Evolutionary conservation across 2,329 filamentous ascomycete genomes (phyloP).

Genomic region (Xylaria sp.): DNA sequence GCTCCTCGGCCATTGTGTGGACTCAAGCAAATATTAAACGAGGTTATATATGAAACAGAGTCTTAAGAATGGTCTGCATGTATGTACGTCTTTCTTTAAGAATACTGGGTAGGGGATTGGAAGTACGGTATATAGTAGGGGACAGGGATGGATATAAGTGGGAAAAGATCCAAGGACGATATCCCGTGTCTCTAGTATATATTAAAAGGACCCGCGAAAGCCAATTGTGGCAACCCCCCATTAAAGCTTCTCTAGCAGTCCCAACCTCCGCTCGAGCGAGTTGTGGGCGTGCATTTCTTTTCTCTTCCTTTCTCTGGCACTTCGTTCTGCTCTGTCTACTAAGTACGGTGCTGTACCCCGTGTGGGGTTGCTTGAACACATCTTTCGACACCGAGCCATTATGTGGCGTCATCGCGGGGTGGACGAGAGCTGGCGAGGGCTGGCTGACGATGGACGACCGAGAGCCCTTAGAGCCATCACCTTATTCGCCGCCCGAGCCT

Average conservation of each 20-base stretch:
- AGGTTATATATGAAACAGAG: conserved; percentile 21
- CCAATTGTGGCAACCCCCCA: not conserved
- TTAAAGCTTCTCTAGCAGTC: not conserved
- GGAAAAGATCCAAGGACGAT: not conserved
- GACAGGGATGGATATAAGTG: conserved; percentile 3
- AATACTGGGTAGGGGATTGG: not conserved
- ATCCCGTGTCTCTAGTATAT: conserved; percentile 1
- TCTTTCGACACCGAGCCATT: conserved; percentile 33
- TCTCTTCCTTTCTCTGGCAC: not conserved
- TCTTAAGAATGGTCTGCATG: conserved; percentile 5
- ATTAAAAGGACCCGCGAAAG: not conserved
- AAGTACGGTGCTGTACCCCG: not conserved
- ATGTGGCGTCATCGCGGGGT: conserved; percentile 38
- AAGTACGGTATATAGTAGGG: not conserved
- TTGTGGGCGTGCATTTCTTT: not conserved
- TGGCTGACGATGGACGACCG: not conserved
- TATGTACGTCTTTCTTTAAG: not conserved
- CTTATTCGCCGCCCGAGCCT: conserved; percentile 18
- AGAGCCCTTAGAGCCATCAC: not conserved
- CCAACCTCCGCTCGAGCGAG: conserved; percentile 5
- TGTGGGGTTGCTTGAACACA: not conserved
- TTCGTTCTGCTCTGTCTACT: not conserved
- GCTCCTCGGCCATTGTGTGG: conserved; percentile 56
- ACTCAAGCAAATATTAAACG: conserved; percentile 17
- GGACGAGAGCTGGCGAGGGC: not conserved